Conservation (phyloP, 192 early-diverging fungal genomes). For the Coemansia sp. region DNA sequence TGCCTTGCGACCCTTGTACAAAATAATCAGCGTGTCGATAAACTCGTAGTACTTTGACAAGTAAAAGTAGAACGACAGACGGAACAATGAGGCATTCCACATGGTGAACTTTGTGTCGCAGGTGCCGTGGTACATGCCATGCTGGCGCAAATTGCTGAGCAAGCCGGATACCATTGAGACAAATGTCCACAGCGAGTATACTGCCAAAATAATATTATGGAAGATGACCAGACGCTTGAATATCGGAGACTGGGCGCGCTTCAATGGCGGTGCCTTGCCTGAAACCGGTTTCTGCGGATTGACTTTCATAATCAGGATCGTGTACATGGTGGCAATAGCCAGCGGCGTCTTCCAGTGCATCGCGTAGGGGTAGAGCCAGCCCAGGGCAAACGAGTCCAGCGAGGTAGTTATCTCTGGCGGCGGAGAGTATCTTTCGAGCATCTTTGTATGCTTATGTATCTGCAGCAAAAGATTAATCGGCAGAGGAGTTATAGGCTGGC, state of each 20-base stretch:
- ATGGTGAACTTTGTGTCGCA: conserved; percentile 68
- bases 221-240: conserved; percentile 79
- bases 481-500: no score
- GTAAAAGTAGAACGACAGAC: conserved; percentile 85
- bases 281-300: conserved; percentile 39
- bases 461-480: not conserved
- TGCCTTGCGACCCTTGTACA: conserved; percentile 71
- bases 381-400: conserved; percentile 63
- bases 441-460: not conserved
- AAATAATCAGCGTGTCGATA: conserved; percentile 84
- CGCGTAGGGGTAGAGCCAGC: conserved; percentile 70
- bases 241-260: conserved; percentile 32
- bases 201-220: conserved; percentile 73
- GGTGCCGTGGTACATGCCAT: conserved; percentile 63
- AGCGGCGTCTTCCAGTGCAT: conserved; percentile 76
- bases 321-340: conserved; percentile 63
- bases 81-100: conserved; percentile 72
- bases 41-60: conserved; percentile 89
- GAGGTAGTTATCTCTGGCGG: conserved; percentile 31
- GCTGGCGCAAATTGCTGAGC: conserved; percentile 56
- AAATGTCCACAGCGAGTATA: conserved; percentile 76
- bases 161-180: conserved; percentile 62
- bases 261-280: not conserved
- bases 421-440: conserved; percentile 43
- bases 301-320: conserved; percentile 37